These are phyloP conservation scores for Plasmodium gaboni DNA, from an alignment of 169 alveolate species.

Conservation along the genomic window DNA sequence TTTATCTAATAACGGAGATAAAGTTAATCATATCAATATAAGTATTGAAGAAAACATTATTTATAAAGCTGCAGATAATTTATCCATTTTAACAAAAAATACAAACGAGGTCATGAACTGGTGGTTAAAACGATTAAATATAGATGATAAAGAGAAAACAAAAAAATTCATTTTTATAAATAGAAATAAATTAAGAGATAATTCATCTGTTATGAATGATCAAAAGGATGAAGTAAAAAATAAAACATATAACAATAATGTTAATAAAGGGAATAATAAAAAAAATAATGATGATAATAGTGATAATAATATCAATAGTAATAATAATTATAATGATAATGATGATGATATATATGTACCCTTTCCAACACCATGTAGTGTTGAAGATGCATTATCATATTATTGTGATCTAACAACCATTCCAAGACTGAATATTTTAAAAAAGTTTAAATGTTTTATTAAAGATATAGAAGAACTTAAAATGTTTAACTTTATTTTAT, in stretches of 20 bases:
- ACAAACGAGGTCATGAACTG: conserved; percentile 72
- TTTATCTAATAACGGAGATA: conserved; percentile 6
- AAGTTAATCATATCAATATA: conserved; percentile 56
- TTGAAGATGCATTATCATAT: conserved; percentile 82
- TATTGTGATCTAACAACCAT: conserved; percentile 85
- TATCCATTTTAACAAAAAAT: conserved; percentile 79
- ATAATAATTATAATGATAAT: background rate
- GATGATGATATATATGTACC: conserved; percentile 30
- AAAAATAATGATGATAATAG: background rate
- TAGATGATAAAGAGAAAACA: conserved; percentile 69
- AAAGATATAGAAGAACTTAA: conserved; percentile 79
- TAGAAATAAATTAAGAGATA: conserved; percentile 37
- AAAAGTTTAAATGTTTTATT: conserved; percentile 82
- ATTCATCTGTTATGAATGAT: conserved; percentile 74
- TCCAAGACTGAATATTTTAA: conserved; percentile 80
- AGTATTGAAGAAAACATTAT: conserved; percentile 11
- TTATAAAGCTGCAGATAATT: conserved; percentile 84
- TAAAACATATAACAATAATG: background rate
- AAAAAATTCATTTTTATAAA: conserved; percentile 82
- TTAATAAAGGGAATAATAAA: background rate
- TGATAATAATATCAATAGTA: no score
- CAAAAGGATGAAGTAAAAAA: conserved; percentile 11
- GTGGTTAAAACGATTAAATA: conserved; percentile 74
- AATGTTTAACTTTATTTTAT: conserved; percentile 64
- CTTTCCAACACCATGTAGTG: conserved; percentile 80